These are phyloP conservation scores for Nicotiana tabacum DNA, from an alignment of 257 asterid genomes.

Conservation along the genomic window DNA sequence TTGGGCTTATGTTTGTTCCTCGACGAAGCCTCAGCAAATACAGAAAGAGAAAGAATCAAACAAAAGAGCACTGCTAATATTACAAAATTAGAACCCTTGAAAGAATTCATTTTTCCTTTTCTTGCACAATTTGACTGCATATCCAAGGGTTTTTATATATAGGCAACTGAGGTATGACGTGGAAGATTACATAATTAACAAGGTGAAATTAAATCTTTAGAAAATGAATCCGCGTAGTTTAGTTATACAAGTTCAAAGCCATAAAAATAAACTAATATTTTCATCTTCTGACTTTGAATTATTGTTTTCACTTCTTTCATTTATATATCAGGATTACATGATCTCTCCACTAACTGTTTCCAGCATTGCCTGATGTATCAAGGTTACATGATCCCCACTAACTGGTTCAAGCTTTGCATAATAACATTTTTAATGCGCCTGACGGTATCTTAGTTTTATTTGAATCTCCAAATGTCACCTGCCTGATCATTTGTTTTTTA, in stretches of 20 bases:
- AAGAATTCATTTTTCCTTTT: constrained; percentile 1
- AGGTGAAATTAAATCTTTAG: not conserved
- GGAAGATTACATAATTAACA: not conserved
- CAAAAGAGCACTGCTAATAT: not conserved
- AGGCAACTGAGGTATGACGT: not conserved
- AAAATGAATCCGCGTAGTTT: not conserved
- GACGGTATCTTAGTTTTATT: not conserved
- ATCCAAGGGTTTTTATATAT: not conserved
- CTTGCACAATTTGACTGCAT: not conserved
- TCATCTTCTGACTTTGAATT: not conserved
- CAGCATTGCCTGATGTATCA: not conserved
- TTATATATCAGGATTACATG: not conserved
- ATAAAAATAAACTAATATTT: not conserved
- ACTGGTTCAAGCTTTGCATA: not conserved
- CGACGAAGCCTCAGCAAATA: not conserved
- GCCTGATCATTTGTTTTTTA: not conserved
- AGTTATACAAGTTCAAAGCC: not conserved
- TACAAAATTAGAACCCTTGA: not conserved
- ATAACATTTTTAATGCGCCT: not conserved
- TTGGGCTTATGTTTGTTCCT: not conserved
- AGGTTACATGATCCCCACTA: not conserved
- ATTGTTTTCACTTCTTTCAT: not conserved
- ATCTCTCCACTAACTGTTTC: not conserved
- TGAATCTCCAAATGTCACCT: not conserved
- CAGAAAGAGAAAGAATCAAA: not conserved